Evolutionary conservation across 1,284 basidiomycete genomes (phyloP).

Genomic region (Megacollybia platyphylla): DNA sequence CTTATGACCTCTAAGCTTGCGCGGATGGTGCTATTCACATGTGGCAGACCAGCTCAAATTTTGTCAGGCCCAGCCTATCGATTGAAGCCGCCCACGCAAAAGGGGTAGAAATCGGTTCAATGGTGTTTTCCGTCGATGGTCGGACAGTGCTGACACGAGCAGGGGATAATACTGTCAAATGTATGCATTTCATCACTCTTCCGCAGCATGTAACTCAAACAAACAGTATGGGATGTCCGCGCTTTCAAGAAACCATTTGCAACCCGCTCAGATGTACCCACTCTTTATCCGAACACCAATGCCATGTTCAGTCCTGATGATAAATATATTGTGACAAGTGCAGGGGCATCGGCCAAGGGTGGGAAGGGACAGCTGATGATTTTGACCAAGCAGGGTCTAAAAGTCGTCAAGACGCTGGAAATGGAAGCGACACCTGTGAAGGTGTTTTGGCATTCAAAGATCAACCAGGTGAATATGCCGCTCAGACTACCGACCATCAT

Average conservation of each 20-base stretch:
- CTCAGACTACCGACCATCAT: neutral
- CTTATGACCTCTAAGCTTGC: constrained; percentile 42
- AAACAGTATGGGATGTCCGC: constrained; percentile 85
- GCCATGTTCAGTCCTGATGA: constrained; percentile 90
- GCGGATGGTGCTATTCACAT: constrained; percentile 86
- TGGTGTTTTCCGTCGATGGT: constrained; percentile 80
- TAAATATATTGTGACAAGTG: constrained; percentile 76
- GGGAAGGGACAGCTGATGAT: constrained; percentile 66
- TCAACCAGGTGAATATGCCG: constrained; percentile 70
- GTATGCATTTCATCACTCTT: constrained; percentile 35
- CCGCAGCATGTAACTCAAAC: constrained; percentile 8
- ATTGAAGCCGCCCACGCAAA: constrained; percentile 81
- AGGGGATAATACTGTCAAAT: constrained; percentile 88
- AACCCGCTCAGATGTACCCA: constrained; percentile 50
- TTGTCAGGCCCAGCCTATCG: constrained; percentile 77
- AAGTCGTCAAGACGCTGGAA: constrained; percentile 49
- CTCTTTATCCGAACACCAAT: constrained; percentile 83
- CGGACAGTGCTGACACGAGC: constrained; percentile 76
- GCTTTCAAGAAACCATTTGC: constrained; percentile 80
- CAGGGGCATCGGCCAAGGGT: constrained; percentile 49
- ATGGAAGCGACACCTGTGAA: constrained; percentile 75
- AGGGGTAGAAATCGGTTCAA: constrained; percentile 71
- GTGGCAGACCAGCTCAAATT: constrained; percentile 89
- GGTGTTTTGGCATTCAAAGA: constrained; percentile 90
- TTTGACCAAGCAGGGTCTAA: constrained; percentile 55